phyloP scores from a whole-genome alignment of 805 yeast genomes.

The Lipomyces starkeyi region DNA sequence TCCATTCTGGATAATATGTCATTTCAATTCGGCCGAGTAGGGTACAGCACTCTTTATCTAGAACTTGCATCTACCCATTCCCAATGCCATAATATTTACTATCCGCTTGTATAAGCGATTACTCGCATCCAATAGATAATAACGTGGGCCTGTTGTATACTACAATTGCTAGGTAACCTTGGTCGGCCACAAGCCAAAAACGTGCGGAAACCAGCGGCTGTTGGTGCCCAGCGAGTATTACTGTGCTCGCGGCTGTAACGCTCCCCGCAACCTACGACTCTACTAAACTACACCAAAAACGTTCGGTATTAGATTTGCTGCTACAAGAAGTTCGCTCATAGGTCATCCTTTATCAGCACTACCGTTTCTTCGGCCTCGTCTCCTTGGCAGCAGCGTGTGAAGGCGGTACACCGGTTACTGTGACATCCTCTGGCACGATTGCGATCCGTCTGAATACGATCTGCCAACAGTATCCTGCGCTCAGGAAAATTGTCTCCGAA shows the following conservation, averaged over 20 bases:
- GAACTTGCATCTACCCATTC: neutral
- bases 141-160: neutral
- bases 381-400: too few relatives aligned
- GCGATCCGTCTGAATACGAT: neutral
- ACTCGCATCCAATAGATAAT: neutral
- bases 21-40: neutral
- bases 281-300: too few relatives aligned
- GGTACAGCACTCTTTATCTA: neutral
- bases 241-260: neutral
- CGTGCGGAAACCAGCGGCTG: conserved; percentile 2
- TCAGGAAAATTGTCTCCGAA: neutral
- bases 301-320: too few relatives aligned
- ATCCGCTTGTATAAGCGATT: neutral
- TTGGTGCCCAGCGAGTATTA: neutral
- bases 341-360: too few relatives aligned
- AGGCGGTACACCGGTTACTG: too few relatives aligned
- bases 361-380: too few relatives aligned
- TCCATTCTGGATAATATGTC: neutral
- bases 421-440: neutral
- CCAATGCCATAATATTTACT: neutral
- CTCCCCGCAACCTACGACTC: neutral
- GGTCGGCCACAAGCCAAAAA: neutral
- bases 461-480: conserved; percentile 54
- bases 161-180: neutral
- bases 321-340: too few relatives aligned